Conservation (phyloP, 2,329 filamentous ascomycete species). For the Amauroascus niger region DNA sequence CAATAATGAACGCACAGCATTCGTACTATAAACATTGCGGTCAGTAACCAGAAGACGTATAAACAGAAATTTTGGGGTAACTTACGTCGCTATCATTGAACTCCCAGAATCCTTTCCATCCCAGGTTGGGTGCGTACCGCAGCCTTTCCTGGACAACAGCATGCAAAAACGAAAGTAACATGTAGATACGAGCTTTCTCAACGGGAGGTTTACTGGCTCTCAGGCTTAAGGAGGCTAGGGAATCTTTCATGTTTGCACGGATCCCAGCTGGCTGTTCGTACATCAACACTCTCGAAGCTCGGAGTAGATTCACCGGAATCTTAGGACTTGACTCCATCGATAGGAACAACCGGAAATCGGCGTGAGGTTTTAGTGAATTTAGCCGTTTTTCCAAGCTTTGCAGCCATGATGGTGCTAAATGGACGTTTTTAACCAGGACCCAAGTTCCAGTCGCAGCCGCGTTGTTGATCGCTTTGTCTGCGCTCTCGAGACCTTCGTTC, state of each 20-base stretch:
- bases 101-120: conserved; percentile 99
- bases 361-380: conserved; percentile 86
- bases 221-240: conserved; percentile 69
- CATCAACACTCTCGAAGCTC: conserved; percentile 88
- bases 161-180: conserved; percentile 87
- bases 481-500: conserved; percentile 81
- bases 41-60: background rate
- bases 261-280: conserved; percentile 97
- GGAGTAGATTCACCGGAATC: conserved; percentile 91
- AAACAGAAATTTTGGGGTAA: conserved; percentile 23
- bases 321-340: conserved; percentile 97
- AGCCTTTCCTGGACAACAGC: conserved; percentile 91
- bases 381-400: conserved; percentile 96
- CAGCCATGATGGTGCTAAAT: conserved; percentile 89
- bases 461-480: conserved; percentile 89
- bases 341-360: conserved; percentile 87
- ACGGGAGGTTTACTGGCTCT: conserved; percentile 73
- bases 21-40: conserved; percentile 57
- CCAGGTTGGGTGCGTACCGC: conserved; percentile 83
- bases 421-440: conserved; percentile 98
- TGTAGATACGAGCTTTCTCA: conserved; percentile 79
- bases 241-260: conserved; percentile 97
- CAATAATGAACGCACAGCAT: conserved; percentile 91
- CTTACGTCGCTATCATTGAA: conserved; percentile 98
- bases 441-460: conserved; percentile 86